phyloP scores from a whole-genome alignment of 176 grass and related monocot genomes.

The Stipa capillata region DNA sequence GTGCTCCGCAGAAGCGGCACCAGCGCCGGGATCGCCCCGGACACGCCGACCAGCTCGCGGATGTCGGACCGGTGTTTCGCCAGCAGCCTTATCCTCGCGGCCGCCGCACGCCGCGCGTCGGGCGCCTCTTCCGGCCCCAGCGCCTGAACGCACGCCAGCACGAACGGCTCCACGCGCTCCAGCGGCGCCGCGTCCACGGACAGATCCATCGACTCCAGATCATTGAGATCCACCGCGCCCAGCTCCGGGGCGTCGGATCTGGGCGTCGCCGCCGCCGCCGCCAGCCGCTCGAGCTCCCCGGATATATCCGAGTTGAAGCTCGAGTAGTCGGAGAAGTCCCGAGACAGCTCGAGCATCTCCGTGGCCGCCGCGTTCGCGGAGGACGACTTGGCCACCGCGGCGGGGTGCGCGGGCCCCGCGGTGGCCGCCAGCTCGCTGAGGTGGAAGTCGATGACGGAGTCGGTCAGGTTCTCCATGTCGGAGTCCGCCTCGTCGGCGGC shows the following conservation, averaged over 20 bases:
- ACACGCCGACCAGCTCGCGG: conserved; percentile 72
- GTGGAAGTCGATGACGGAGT: conserved; percentile 85
- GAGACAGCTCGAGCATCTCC: conserved; percentile 85
- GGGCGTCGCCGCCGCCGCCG: conserved; percentile 33
- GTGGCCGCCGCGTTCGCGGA: conserved; percentile 33
- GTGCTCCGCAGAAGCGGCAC: conserved; percentile 89
- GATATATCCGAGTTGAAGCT: conserved; percentile 96
- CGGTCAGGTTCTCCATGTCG: conserved; percentile 60
- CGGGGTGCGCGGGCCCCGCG: conserved; percentile 42
- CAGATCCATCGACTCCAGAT: conserved; percentile 60
- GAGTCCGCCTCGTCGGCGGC: conserved; percentile 7
- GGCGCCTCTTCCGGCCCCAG: conserved; percentile 27
- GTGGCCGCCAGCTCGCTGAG: conserved; percentile 75
- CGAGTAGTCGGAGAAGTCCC: conserved; percentile 83
- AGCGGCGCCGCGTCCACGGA: conserved; percentile 45
- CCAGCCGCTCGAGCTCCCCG: conserved; percentile 84
- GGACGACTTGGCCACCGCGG: conserved; percentile 43
- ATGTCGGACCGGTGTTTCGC: conserved; percentile 96
- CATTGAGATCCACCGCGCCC: conserved; percentile 35
- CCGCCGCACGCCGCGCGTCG: conserved; percentile 61
- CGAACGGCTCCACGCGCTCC: conserved; percentile 70
- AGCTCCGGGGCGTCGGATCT: conserved; percentile 35
- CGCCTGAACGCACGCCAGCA: conserved; percentile 62
- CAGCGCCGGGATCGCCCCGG: conserved; percentile 75
- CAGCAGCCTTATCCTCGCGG: conserved; percentile 59